These are phyloP conservation scores for Cadophora malorum DNA, from an alignment of 2,329 filamentous ascomycete genomes.

Conservation along the genomic window DNA sequence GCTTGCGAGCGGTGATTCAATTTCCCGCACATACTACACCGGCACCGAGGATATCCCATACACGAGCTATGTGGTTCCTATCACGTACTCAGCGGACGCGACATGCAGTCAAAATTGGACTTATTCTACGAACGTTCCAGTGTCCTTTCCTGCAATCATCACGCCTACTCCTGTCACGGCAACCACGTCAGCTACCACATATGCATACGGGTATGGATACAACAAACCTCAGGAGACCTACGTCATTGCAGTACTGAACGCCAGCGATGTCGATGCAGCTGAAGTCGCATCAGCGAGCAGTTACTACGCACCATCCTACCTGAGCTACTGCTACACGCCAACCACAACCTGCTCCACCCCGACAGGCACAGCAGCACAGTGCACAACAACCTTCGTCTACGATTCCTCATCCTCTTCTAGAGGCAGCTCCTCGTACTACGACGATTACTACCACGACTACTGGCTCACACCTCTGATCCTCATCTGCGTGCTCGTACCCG, in stretches of 20 bases:
- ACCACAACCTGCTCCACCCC: constrained; percentile 25
- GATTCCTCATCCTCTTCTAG: constrained; percentile 3
- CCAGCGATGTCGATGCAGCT: constrained; percentile 25
- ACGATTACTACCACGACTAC: constrained; percentile 19
- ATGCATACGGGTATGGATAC: constrained; percentile 19
- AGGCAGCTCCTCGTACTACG: background rate
- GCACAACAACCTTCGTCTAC: constrained; percentile 24
- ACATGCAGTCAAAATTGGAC: constrained; percentile 36
- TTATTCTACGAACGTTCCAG: constrained; percentile 31
- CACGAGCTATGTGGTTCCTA: constrained; percentile 26
- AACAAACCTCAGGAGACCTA: constrained; percentile 20
- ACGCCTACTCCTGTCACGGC: constrained; percentile 14
- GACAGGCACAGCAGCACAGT: constrained; percentile 24
- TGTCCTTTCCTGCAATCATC: constrained; percentile 29
- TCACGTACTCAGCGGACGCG: constrained; percentile 31
- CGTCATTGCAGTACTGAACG: constrained; percentile 28
- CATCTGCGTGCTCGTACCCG: constrained; percentile 29
- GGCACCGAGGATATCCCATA: background rate
- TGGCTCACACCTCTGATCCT: constrained; percentile 21
- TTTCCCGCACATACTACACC: background rate
- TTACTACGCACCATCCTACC: constrained; percentile 23
- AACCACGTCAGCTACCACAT: constrained; percentile 24
- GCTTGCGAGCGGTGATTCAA: constrained; percentile 1
- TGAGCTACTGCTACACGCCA: constrained; percentile 32
- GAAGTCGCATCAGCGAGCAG: constrained; percentile 26